Evolutionary conservation across 106 monocot genomes (phyloP).

Genomic region (Acanthochlamys bracteata): DNA sequence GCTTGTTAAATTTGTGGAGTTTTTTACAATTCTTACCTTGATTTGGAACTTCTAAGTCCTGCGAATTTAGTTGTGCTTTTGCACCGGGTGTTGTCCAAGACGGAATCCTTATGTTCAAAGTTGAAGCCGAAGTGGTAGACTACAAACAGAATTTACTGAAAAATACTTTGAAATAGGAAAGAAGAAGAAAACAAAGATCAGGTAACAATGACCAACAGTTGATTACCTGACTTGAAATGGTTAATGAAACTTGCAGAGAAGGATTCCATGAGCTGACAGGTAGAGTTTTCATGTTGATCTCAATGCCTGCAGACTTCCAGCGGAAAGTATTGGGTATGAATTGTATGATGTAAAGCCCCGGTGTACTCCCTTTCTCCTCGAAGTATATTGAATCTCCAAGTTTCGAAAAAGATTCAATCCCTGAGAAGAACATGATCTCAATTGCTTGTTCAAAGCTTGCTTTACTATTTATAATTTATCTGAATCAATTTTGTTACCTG

Average conservation of each 20-base stretch:
- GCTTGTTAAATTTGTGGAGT: neutral
- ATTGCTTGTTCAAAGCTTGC: neutral
- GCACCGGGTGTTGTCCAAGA: slow-evolving; percentile 56
- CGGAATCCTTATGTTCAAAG: slow-evolving; percentile 54
- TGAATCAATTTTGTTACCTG: slow-evolving; percentile 56
- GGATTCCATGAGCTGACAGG: slow-evolving; percentile 37
- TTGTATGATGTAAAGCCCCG: slow-evolving; percentile 60
- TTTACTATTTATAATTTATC: too few relatives aligned
- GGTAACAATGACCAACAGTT: too few relatives aligned
- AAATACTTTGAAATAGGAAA: neutral
- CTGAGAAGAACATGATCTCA: slow-evolving; percentile 17
- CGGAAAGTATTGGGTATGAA: slow-evolving; percentile 62
- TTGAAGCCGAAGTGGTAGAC: slow-evolving; percentile 28
- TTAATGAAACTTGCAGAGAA: slow-evolving; percentile 34
- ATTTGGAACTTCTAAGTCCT: slow-evolving; percentile 21
- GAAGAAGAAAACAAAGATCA: too few relatives aligned
- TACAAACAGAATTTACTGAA: slow-evolving; percentile 7
- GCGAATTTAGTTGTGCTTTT: slow-evolving; percentile 41
- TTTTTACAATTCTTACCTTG: slow-evolving; percentile 23
- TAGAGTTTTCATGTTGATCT: slow-evolving; percentile 31
- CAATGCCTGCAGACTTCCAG: slow-evolving; percentile 55
- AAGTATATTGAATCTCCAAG: slow-evolving; percentile 90
- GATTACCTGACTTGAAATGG: slow-evolving; percentile 41
- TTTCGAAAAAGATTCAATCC: slow-evolving; percentile 81
- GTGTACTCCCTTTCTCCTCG: slow-evolving; percentile 48